Conservation (phyloP, 2,329 filamentous ascomycete species). For the Epichloe sp. region DNA sequence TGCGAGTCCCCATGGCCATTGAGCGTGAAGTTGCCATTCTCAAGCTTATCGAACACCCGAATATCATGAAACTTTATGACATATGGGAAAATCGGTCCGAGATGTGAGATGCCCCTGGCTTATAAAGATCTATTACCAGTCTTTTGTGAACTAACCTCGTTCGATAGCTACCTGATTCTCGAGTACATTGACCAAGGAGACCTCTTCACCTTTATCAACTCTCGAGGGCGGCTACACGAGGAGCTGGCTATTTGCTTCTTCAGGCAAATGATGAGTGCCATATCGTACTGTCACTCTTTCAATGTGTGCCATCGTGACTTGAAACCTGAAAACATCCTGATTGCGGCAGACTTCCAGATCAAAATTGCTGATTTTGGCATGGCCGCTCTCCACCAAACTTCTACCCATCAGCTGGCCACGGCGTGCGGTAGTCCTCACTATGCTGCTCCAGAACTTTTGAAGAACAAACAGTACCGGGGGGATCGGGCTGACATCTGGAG, state of each 20-base stretch:
- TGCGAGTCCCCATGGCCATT: conserved; percentile 72
- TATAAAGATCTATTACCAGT: not conserved
- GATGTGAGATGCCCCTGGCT: conserved; percentile 49
- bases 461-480: conserved; percentile 64
- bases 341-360: conserved; percentile 62
- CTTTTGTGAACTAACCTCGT: conserved; percentile 6
- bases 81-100: conserved; percentile 97
- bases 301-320: conserved; percentile 93
- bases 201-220: conserved; percentile 75
- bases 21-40: conserved; percentile 94
- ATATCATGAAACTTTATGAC: conserved; percentile 88
- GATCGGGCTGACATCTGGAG: conserved; percentile 91
- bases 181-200: conserved; percentile 76
- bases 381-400: conserved; percentile 78
- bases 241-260: conserved; percentile 74
- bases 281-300: conserved; percentile 87
- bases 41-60: conserved; percentile 88
- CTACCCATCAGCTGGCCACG: conserved; percentile 66
- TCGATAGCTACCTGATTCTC: conserved; percentile 75
- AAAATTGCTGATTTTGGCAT: conserved; percentile 98
- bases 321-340: conserved; percentile 92
- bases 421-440: conserved; percentile 96
- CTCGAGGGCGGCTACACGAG: conserved; percentile 61
- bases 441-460: conserved; percentile 82
- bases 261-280: conserved; percentile 81